Evolutionary conservation across 306 rosid species (phyloP), one percentile per base, ranked within the genome.

Genomic region (Casuarina glauca): DNA sequence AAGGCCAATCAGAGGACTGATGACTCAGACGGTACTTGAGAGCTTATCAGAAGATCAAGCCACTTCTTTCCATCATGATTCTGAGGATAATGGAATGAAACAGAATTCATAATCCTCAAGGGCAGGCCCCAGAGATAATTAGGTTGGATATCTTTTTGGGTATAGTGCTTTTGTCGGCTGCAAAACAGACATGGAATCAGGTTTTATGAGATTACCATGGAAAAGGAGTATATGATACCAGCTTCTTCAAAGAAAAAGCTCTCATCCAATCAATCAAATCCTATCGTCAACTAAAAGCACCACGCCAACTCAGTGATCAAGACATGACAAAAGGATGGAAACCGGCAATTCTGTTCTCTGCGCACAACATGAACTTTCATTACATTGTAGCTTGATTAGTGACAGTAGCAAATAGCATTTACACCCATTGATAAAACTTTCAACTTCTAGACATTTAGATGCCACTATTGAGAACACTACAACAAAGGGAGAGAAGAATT

Each of bases 381-480:
- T 35, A 35, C 13, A n/a, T 19, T 57, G 48, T 26, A 44, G 9
- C 52, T 51, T 55, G 76, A 67, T 78, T 69, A 52, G 43, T 38
- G 62, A 69, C 41, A 20, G 35, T 41, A 67, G 7, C 5, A 48
- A 46, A 5, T 35, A 49, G 50, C 77, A 64, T 43, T 32, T 38
- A 52, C 82, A 84, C 36, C 74, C 2, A 42, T 17, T 11, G 45
- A 67, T 12, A 32, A 49, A 72, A 9, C 8, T 62, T 69, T 42
- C 38, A 35, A 13, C 17, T 17, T 69, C 39, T 4, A 0, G 13
- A 10, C 38, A 42, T 76, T 54, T 54, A 58, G 42, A 66, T 43
- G 16, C 41, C 64, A 71, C 43, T 7, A 4, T 42, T 68, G 26
- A 39, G 62, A 32, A 63, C 75, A 55, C 26, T 12, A 36, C 35